These are phyloP conservation scores for Exophiala alcalophila DNA, from an alignment of 2,329 filamentous ascomycete genomes.

Conservation along the genomic window DNA sequence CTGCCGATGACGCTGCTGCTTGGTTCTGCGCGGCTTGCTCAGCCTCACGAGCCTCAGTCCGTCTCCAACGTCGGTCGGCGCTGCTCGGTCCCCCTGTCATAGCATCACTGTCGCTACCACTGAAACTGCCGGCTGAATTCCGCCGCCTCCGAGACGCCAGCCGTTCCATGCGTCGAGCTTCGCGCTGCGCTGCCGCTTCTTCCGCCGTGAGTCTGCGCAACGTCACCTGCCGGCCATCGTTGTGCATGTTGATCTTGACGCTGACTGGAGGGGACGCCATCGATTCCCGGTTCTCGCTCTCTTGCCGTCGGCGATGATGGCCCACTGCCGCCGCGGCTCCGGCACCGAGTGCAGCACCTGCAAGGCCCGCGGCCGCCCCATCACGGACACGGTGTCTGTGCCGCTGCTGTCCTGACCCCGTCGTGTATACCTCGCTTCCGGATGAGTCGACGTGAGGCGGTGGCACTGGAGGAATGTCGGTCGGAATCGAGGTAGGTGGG, in stretches of 20 bases:
- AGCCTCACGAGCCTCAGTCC: conserved; percentile 50
- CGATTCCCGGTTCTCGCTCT: conserved; percentile 41
- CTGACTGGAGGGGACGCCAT: conserved; percentile 59
- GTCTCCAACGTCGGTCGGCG: conserved; percentile 43
- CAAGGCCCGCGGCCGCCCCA: conserved; percentile 34
- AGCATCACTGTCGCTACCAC: conserved; percentile 43
- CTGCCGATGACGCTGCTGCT: conserved; percentile 33
- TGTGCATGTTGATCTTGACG: conserved; percentile 64
- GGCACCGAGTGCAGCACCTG: conserved; percentile 33
- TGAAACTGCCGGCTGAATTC: conserved; percentile 40
- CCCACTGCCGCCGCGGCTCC: conserved; percentile 35
- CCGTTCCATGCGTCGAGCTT: conserved; percentile 51
- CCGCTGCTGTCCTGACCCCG: conserved; percentile 30
- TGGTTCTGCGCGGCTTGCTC: conserved; percentile 45
- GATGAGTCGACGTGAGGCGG: conserved; percentile 42
- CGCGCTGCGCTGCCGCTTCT: conserved; percentile 60
- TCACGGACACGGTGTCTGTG: conserved; percentile 32
- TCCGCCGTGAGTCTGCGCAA: conserved; percentile 60
- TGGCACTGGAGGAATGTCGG: conserved; percentile 41
- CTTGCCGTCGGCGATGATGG: conserved; percentile 34
- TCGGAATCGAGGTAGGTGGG: conserved; percentile 31
- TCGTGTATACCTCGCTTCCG: conserved; percentile 35
- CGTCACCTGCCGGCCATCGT: conserved; percentile 62
- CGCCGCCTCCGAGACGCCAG: conserved; percentile 37
- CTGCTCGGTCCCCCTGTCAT: conserved; percentile 32